These are phyloP conservation scores for Primulina tabacum DNA, from an alignment of 257 asterid genomes.

Conservation along the genomic window DNA sequence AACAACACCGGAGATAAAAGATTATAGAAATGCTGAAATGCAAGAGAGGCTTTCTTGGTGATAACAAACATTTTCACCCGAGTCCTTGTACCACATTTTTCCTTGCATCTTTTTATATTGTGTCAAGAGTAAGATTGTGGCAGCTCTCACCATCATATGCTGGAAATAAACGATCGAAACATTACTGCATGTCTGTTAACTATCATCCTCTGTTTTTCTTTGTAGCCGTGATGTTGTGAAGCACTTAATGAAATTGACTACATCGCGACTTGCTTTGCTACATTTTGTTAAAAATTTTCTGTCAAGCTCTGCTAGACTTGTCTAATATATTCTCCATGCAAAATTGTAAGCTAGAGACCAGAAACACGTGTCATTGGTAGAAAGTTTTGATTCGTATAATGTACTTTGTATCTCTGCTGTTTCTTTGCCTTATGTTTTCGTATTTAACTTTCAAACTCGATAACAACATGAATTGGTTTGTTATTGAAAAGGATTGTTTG, in stretches of 20 bases:
- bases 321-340: neutral
- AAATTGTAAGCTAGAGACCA: conserved; percentile 19
- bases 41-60: neutral
- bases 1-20: neutral
- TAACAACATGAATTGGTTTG: neutral
- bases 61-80: neutral
- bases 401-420: conserved; percentile 10
- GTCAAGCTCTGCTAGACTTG: neutral
- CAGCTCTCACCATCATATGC: neutral
- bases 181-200: too few species aligned
- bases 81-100: neutral
- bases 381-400: neutral
- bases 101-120: conserved; percentile 6
- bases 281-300: neutral
- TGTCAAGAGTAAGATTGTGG: conserved; percentile 8
- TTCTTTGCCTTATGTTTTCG: neutral
- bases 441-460: conserved; percentile 1
- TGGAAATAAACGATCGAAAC: too few species aligned
- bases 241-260: neutral
- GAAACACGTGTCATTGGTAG: neutral
- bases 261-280: neutral
- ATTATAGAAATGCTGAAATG: neutral
- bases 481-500: conserved; percentile 10
- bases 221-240: neutral
- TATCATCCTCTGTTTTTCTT: too few species aligned